These are phyloP conservation scores for Rhizopogon sp. DNA, from an alignment of 768 basidiomycete species.

Conservation along the genomic window DNA sequence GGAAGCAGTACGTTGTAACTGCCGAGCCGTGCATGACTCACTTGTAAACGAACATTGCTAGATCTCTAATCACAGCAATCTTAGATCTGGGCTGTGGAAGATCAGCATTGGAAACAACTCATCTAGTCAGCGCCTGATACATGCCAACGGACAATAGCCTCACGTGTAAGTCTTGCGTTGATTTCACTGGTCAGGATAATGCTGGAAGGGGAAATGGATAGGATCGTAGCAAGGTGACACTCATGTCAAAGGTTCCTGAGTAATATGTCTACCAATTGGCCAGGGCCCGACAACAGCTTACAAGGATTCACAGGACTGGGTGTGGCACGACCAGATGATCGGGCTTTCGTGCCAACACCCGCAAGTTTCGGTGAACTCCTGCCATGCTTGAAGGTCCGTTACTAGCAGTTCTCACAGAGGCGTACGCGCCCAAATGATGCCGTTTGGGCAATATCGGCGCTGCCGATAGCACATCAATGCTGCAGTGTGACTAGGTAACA, in stretches of 20 bases:
- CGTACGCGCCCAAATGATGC: constrained; percentile 17
- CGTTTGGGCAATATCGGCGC: constrained; percentile 17
- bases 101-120: constrained; percentile 8
- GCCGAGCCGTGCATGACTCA: background rate
- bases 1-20: background rate
- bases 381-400: constrained; percentile 1
- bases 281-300: constrained; percentile 5
- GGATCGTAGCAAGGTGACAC: constrained; percentile 3
- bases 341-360: constrained; percentile 7
- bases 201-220: background rate
- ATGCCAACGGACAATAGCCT: constrained; percentile 1
- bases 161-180: background rate
- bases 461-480: constrained; percentile 22
- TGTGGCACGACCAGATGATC: constrained; percentile 15
- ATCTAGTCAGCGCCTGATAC: background rate
- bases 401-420: background rate
- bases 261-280: constrained; percentile 9
- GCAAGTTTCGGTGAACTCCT: constrained; percentile 2
- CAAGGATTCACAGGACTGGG: constrained; percentile 17
- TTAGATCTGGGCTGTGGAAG: constrained; percentile 3
- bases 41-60: background rate
- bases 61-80: background rate
- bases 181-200: background rate
- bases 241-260: constrained; percentile 19
- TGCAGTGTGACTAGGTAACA: constrained; percentile 29